Percentiles rank a stretch among this genome's conserved stretches.
Evolutionary conservation across 2,329 filamentous ascomycete genomes (phyloP).

Genomic region (Botryosphaeria agaves): DNA sequence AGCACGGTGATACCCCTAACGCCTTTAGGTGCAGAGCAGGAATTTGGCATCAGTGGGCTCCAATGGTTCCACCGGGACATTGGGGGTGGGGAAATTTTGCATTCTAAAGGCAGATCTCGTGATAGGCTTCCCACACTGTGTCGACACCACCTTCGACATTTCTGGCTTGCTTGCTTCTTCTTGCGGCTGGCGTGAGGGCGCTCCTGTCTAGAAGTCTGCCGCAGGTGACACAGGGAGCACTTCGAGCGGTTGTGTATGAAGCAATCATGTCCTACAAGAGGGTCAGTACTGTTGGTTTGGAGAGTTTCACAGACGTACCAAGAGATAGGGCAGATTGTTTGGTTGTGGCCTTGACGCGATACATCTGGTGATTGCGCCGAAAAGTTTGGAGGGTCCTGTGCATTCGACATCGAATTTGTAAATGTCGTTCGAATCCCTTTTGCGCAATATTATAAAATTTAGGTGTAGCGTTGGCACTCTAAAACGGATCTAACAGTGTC

Average conservation of each 20-base stretch:
- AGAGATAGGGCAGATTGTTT: constrained; percentile 14
- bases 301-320: constrained; percentile 11
- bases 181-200: constrained; percentile 12
- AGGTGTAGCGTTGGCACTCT: no score
- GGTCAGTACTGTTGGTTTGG: background rate
- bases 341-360: constrained; percentile 14
- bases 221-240: constrained; percentile 16
- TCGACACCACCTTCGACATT: constrained; percentile 7
- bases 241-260: constrained; percentile 17
- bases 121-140: constrained; percentile 17
- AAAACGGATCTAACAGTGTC: constrained; percentile 11
- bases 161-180: constrained; percentile 12
- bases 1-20: background rate
- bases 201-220: constrained; percentile 12
- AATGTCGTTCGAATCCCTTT: no score
- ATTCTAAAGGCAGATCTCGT: constrained; percentile 18
- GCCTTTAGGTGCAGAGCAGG: background rate
- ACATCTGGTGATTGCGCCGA: constrained; percentile 15
- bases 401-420: constrained; percentile 16
- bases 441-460: no score
- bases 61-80: no score
- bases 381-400: constrained; percentile 12
- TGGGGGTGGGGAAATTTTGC: constrained; percentile 4
- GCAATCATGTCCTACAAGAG: constrained; percentile 18
- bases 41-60: constrained; percentile 1